phyloP scores from a whole-genome alignment of 1,284 basidiomycete species.

The Pisolithus thermaeus region DNA sequence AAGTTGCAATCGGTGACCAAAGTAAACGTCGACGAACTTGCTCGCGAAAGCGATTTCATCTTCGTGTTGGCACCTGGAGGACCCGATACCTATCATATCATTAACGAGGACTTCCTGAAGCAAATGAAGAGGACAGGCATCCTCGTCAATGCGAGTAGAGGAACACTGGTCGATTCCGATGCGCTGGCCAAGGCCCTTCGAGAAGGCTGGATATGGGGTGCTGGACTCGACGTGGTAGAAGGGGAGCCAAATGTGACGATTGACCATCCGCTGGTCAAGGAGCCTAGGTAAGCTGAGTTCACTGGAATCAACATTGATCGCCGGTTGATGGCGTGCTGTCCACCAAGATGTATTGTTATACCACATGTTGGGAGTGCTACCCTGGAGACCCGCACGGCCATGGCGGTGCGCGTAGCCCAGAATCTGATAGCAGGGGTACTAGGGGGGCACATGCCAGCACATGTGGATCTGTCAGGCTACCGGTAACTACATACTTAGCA shows the following conservation, averaged over 20 bases:
- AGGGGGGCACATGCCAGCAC: conserved; percentile 50
- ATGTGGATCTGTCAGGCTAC: conserved; percentile 32
- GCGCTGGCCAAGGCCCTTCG: conserved; percentile 79
- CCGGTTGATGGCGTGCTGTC: conserved; percentile 3
- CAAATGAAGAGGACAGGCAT: conserved; percentile 83
- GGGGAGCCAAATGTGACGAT: conserved; percentile 77
- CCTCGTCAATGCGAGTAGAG: conserved; percentile 77
- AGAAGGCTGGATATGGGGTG: conserved; percentile 80
- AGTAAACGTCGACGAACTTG: conserved; percentile 65
- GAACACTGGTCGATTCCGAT: conserved; percentile 82
- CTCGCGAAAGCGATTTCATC: conserved; percentile 70
- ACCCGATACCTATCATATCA: conserved; percentile 62
- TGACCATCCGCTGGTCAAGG: conserved; percentile 77
- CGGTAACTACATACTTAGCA: not conserved
- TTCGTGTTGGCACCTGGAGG: conserved; percentile 84
- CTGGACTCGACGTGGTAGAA: conserved; percentile 91
- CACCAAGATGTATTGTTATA: conserved; percentile 63
- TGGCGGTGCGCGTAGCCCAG: conserved; percentile 70
- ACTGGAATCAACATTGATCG: conserved; percentile 4
- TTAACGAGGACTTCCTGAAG: conserved; percentile 66
- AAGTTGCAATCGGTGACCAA: conserved; percentile 49
- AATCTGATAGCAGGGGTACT: conserved; percentile 57
- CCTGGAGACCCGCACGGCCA: conserved; percentile 74
- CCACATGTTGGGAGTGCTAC: conserved; percentile 93
- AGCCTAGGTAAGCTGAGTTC: conserved; percentile 51